These are phyloP conservation scores for Colletotrichum lupini DNA, from an alignment of 2,329 filamentous ascomycete genomes.

Conservation along the genomic window DNA sequence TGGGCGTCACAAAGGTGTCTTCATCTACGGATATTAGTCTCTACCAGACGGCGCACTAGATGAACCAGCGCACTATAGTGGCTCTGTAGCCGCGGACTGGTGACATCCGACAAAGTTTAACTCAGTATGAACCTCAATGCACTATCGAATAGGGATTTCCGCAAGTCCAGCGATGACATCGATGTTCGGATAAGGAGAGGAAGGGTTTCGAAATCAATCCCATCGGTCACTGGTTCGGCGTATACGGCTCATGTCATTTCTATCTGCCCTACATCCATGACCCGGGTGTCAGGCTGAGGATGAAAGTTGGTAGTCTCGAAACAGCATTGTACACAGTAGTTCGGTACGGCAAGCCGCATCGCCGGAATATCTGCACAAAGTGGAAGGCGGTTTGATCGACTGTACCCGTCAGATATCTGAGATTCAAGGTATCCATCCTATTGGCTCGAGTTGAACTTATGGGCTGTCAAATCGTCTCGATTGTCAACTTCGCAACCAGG, in stretches of 20 bases:
- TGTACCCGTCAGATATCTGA: not conserved
- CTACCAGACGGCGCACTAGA: not conserved
- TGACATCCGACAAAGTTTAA: not conserved
- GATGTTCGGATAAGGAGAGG: not conserved
- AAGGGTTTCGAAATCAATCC: not conserved
- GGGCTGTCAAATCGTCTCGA: not conserved
- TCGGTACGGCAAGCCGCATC: not conserved
- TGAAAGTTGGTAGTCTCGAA: conserved; percentile 9
- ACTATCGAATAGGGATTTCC: not conserved
- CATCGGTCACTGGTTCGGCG: not conserved
- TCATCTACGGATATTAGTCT: not conserved
- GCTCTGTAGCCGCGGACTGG: not conserved
- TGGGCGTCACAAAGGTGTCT: not conserved
- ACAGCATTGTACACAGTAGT: not conserved
- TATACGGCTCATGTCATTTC: not conserved
- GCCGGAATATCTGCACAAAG: not conserved
- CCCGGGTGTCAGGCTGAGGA: no score
- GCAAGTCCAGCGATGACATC: not conserved
- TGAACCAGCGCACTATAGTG: not conserved
- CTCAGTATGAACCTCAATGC: not conserved
- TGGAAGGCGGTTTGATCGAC: conserved; percentile 14
- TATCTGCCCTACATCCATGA: not conserved
- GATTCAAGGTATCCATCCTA: not conserved
- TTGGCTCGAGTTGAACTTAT: not conserved
- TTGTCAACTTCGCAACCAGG: not conserved